Percentiles rank a stretch among this genome's conserved stretches.
phyloP scores from a whole-genome alignment of 805 yeast species.

The Pichia sporocuriosa region DNA sequence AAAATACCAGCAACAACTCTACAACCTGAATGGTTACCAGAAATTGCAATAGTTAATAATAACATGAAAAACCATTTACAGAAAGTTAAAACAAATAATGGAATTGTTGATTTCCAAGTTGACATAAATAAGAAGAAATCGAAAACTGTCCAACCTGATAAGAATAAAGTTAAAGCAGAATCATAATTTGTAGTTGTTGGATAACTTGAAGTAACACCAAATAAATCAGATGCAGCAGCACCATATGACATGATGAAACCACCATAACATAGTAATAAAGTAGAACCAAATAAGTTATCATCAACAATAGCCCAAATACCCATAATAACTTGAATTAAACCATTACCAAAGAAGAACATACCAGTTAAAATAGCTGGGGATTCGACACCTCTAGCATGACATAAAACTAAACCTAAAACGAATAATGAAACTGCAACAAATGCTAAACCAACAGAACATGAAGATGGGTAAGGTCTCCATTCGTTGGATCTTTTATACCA shows the following conservation, averaged over 20 bases:
- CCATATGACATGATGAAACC: slow-evolving; percentile 45
- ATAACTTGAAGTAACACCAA: slow-evolving; percentile 38
- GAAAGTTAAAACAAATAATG: slow-evolving; percentile 33
- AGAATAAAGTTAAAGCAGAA: slow-evolving; percentile 41
- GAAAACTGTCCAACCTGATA: slow-evolving; percentile 44
- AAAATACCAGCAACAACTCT: slow-evolving; percentile 39
- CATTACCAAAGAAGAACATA: slow-evolving; percentile 39
- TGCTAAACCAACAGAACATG: slow-evolving; percentile 40
- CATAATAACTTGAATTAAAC: slow-evolving; percentile 35
- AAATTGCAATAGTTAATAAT: slow-evolving; percentile 35
- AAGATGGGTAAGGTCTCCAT: slow-evolving; percentile 36
- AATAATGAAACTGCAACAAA: slow-evolving; percentile 37
- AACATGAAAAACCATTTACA: slow-evolving; percentile 37
- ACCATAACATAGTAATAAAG: slow-evolving; percentile 41
- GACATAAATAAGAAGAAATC: slow-evolving; percentile 36
- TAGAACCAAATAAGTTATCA: slow-evolving; percentile 46
- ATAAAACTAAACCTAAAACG: slow-evolving; percentile 34
- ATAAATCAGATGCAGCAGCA: slow-evolving; percentile 35
- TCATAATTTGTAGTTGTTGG: slow-evolving; percentile 27
- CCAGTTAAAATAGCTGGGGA: slow-evolving; percentile 36
- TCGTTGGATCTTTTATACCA: slow-evolving; percentile 34
- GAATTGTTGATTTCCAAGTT: slow-evolving; percentile 39
- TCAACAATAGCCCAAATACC: slow-evolving; percentile 42
- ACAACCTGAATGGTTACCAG: slow-evolving; percentile 28
- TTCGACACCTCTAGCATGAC: slow-evolving; percentile 35